These are phyloP conservation scores for Malus hybrid DNA, from an alignment of 331 rosid species.

Conservation along the genomic window DNA sequence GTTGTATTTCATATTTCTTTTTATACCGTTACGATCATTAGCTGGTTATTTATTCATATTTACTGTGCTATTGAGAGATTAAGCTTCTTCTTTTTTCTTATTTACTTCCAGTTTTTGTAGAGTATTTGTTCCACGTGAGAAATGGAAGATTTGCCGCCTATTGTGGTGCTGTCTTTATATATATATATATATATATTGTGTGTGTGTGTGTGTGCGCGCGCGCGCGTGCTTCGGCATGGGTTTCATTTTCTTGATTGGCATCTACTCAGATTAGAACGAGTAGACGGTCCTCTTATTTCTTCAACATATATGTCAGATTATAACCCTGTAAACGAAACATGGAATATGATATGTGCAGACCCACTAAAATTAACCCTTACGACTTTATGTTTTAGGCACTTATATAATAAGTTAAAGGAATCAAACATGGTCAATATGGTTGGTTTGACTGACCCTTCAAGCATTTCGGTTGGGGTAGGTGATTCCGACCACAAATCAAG, in stretches of 20 bases:
- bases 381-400: neutral
- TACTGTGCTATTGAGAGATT: neutral
- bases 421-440: neutral
- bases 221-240: neutral
- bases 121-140: no score
- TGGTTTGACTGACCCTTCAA: constrained; percentile 2
- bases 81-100: neutral
- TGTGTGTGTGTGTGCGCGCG: no score
- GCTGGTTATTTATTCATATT: neutral
- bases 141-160: neutral
- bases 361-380: neutral
- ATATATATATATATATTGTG: no score
- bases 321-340: neutral
- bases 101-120: no score
- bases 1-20: neutral
- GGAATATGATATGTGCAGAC: neutral
- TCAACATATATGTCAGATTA: neutral
- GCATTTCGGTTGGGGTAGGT: constrained; percentile 1
- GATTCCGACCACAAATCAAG: neutral
- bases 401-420: neutral
- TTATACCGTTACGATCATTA: neutral
- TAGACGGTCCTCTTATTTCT: neutral
- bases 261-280: neutral
- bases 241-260: neutral
- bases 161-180: no score